Evolutionary conservation across 202 grass and related monocot species (phyloP), one percentile per base, ranked within the genome.

Genomic region (Setaria italica): DNA sequence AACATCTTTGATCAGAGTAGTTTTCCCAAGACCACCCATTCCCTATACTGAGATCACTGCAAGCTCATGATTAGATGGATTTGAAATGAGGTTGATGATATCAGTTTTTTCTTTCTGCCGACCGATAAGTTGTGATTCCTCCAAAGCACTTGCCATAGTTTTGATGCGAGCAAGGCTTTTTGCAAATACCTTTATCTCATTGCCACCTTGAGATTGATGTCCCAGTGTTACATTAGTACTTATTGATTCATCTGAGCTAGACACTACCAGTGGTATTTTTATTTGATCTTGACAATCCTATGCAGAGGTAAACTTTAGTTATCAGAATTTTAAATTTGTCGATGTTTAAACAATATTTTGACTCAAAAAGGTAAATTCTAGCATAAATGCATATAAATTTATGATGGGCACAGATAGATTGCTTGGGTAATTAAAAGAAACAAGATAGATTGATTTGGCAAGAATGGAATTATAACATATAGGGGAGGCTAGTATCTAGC

Each of bases 21-120:
- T n/a, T n/a, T n/a, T n/a, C n/a, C n/a, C n/a, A n/a, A n/a, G n/a
- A n/a, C n/a, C n/a, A n/a, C n/a, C n/a, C n/a, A n/a, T 76, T 45
- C 85, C 85, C 48, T 51, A 67, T 5, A 87, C n/a, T 0, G 70
- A 13, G 13, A 87, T 75, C 35, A 87, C 78, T 19, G 2, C 13
- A 37, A 3, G 20, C 11, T 74, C 0, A 0, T 29, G 0, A 5
- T 1, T 35, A 74, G 0, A 0, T 74, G 37, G 55, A 7, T 11
- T n/a, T 37, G 13, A 7, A 77, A 84, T 11, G 3, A 84, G 6
- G 4, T 46, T 57, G 5, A 57, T 9, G 2, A 84, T n/a, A 0
- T 67, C 49, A 25, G 1, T 2, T 0, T 41, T 69, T 9, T 41
- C 72, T 57, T 17, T 58, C 7, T 76, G 1, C 5, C 30, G 72